A percentile compares a stretch with the other conserved stretches of the same genome.
Evolutionary conservation across 2,329 filamentous ascomycete genomes (phyloP).

Genomic region (Hypoxylon sp.): DNA sequence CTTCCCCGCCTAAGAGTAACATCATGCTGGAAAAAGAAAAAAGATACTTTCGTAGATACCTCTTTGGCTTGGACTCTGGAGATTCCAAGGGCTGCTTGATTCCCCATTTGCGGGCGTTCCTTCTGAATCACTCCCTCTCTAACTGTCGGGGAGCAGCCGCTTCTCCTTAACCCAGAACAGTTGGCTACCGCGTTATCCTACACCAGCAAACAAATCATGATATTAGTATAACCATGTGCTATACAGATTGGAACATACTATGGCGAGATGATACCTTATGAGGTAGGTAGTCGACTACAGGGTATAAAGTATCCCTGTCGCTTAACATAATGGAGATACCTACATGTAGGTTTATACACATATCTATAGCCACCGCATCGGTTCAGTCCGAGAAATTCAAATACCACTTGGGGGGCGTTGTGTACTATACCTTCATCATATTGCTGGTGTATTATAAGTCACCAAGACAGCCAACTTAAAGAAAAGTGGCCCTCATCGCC

Average conservation of each 20-base stretch:
- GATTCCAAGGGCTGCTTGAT: neutral
- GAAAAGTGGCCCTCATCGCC: slow-evolving; percentile 2
- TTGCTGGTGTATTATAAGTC: slow-evolving; percentile 10
- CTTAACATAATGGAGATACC: neutral
- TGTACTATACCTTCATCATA: neutral
- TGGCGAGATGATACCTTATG: slow-evolving; percentile 20
- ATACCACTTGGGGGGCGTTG: neutral
- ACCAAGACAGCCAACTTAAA: neutral
- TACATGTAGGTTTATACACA: too few species aligned
- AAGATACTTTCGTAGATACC: too few species aligned
- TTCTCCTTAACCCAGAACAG: too few species aligned
- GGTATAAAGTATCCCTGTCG: slow-evolving; percentile 12
- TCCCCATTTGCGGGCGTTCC: neutral
- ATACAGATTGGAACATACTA: neutral
- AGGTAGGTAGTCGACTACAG: slow-evolving; percentile 21
- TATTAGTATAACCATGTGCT: neutral
- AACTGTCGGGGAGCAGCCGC: too few species aligned
- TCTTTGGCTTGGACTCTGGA: too few species aligned
- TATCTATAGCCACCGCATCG: neutral
- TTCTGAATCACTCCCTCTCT: neutral
- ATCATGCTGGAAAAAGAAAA: neutral
- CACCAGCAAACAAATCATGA: too few species aligned
- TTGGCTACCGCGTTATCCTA: too few species aligned
- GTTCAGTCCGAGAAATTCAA: neutral
- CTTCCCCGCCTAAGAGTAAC: neutral